Evolutionary conservation across 495 filamentous ascomycete genomes (phyloP).

Genomic region (Rusavskia elegans): DNA sequence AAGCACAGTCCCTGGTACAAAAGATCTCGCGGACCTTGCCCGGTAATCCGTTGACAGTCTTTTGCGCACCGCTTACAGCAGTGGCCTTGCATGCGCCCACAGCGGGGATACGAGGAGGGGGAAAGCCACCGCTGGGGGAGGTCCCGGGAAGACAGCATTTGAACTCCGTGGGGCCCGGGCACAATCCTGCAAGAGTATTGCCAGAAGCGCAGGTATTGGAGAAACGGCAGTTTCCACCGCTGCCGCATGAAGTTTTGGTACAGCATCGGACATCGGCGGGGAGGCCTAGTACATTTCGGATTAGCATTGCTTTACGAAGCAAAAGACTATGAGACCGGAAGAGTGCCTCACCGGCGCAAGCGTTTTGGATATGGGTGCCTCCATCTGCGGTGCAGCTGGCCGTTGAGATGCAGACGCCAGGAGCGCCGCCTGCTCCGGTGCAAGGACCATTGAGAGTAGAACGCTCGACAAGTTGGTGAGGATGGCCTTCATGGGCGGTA

Average conservation of each 20-base stretch:
- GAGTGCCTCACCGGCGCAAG: constrained; percentile 8
- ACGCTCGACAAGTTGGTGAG: not conserved
- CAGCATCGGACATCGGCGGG: constrained; percentile 25
- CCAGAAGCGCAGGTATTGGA: constrained; percentile 20
- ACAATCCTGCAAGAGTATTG: constrained; percentile 11
- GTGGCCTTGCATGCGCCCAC: constrained; percentile 21
- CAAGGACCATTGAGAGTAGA: constrained; percentile 24
- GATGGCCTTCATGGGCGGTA: not conserved
- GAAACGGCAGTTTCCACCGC: constrained; percentile 22
- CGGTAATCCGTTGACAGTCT: constrained; percentile 20
- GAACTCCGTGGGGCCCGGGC: constrained; percentile 23
- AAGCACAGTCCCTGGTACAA: constrained; percentile 19
- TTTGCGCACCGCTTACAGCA: constrained; percentile 19
- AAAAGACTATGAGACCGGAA: too few relatives aligned
- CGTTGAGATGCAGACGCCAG: constrained; percentile 23
- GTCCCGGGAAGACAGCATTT: constrained; percentile 22
- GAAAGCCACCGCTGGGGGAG: constrained; percentile 8
- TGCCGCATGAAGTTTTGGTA: constrained; percentile 21
- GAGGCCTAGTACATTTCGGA: constrained; percentile 10
- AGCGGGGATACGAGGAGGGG: constrained; percentile 11
- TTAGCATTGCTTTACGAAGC: too few relatives aligned
- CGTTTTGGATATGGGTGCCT: constrained; percentile 17
- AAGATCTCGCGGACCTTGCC: constrained; percentile 20
- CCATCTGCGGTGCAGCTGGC: constrained; percentile 16
- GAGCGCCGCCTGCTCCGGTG: constrained; percentile 15